Evolutionary conservation across 257 asterid species (phyloP), one percentile per base, ranked within the genome.

Genomic region (Gentiana macrophylla): DNA sequence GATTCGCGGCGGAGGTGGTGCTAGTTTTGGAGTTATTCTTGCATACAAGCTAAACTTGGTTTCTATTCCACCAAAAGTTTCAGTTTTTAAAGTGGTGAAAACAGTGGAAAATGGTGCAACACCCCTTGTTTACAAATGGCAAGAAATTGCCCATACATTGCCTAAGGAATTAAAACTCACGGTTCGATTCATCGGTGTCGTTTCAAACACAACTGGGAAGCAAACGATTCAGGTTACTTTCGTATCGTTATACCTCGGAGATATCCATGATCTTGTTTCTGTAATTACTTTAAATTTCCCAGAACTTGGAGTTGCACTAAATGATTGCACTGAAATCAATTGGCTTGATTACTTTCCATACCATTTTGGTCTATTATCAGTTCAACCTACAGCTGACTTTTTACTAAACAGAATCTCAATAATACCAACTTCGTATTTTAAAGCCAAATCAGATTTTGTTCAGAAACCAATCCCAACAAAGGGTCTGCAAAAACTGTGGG

Each of bases 1-100:
- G 4, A 65, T 65, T 37, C 59, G 54, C 1, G 70, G 70, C 2
- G 70, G 64, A 2, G 70, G 60, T 37, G 70, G 50, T 41, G 64
- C 64, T 24, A 65, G 70, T 56, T 65, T 65, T 52, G 41, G 65
- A 0, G 65, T 66, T 52, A 38, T 66, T 52, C 12, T 66, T 37
- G 52, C 58, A 0, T 64, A 64, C 13, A 64, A 50, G 32, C n/a
- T 64, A n/a, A 64, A 49, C 37, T 50, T 64, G 10, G 69, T 64
- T 7, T 37, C 11, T 8, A 57, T 56, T 48, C 69, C 63, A 6
- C 33, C 45, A 2, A 12, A 33, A 4, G 48, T 56, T 4, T 56
- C 69, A 5, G 63, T 37, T 43, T 64, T 64, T 35, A 35, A 38
- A 1, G 36, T 64, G 10, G 6, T 7, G 6, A 64, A 35, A 51